These are phyloP conservation scores for Trichoderma gracile DNA, from an alignment of 2,329 filamentous ascomycete species.

Conservation along the genomic window DNA sequence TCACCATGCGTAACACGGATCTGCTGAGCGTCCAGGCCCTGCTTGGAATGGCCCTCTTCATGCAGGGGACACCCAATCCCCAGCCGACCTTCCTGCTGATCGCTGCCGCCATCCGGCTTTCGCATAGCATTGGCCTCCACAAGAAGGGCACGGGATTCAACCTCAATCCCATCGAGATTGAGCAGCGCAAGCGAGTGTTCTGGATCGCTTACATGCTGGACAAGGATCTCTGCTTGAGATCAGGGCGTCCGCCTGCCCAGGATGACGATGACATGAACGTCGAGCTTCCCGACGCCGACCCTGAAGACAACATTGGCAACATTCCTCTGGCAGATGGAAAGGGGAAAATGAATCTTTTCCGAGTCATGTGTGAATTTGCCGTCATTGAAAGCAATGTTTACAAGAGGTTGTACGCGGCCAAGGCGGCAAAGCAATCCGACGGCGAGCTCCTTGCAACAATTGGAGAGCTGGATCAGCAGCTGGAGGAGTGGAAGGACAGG, in stretches of 20 bases:
- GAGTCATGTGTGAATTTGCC: slow-evolving; percentile 87
- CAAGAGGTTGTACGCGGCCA: slow-evolving; percentile 87
- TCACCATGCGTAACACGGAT: slow-evolving; percentile 95
- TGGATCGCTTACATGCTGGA: slow-evolving; percentile 68
- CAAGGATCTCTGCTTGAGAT: slow-evolving; percentile 62
- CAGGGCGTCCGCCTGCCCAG: slow-evolving; percentile 60
- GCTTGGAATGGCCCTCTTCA: slow-evolving; percentile 88
- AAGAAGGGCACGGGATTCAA: slow-evolving; percentile 92
- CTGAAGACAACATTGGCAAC: slow-evolving; percentile 89
- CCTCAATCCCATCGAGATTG: slow-evolving; percentile 87
- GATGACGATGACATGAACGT: slow-evolving; percentile 85
- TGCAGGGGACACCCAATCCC: slow-evolving; percentile 95
- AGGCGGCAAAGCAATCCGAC: slow-evolving; percentile 86
- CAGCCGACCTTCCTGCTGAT: slow-evolving; percentile 92
- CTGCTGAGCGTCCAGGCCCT: slow-evolving; percentile 91
- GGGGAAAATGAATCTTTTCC: slow-evolving; percentile 92
- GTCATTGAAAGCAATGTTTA: slow-evolving; percentile 94
- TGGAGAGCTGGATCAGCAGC: slow-evolving; percentile 82
- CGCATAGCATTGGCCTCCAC: slow-evolving; percentile 93
- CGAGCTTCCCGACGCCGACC: slow-evolving; percentile 87
- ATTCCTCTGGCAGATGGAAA: slow-evolving; percentile 87
- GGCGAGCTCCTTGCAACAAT: slow-evolving; percentile 94
- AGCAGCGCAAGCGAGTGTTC: slow-evolving; percentile 73
- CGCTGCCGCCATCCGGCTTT: slow-evolving; percentile 83
- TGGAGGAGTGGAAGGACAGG: slow-evolving; percentile 95